These are phyloP conservation scores for Russula foetens DNA, from an alignment of 768 basidiomycete genomes.

Conservation along the genomic window DNA sequence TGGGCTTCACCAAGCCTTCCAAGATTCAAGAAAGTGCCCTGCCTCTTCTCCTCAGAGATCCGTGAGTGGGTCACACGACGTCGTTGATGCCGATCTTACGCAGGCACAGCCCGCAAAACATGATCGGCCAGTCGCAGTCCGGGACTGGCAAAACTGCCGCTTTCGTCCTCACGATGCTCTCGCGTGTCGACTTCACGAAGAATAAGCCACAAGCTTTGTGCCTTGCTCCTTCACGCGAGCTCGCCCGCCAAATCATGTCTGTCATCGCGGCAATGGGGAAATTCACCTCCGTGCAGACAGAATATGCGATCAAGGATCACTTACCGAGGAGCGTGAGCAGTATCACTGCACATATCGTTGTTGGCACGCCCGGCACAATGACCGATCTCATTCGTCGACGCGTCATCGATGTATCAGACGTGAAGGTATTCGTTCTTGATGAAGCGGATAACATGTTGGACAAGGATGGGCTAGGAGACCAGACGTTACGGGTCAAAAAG, in stretches of 20 bases:
- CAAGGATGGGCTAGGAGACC: constrained; percentile 88
- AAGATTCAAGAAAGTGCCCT: constrained; percentile 98
- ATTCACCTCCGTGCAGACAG: constrained; percentile 86
- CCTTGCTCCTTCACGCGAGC: constrained; percentile 94
- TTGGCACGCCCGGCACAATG: constrained; percentile 96
- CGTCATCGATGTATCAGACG: constrained; percentile 68
- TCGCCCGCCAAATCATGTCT: constrained; percentile 96
- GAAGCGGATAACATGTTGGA: constrained; percentile 99
- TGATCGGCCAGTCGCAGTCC: constrained; percentile 99
- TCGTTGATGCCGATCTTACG: constrained; percentile 1
- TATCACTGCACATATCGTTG: constrained; percentile 83
- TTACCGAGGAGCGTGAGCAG: constrained; percentile 54
- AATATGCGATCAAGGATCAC: constrained; percentile 91
- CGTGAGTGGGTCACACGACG: constrained; percentile 43
- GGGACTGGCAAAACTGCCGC: constrained; percentile 99
- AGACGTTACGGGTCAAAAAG: constrained; percentile 92
- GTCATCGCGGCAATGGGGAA: constrained; percentile 93
- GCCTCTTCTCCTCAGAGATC: constrained; percentile 81
- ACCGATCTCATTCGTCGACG: constrained; percentile 71
- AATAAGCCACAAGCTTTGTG: constrained; percentile 93
- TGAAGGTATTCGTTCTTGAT: constrained; percentile 93
- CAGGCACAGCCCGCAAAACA: constrained; percentile 79
- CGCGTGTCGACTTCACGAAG: constrained; percentile 77
- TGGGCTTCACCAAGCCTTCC: constrained; percentile 96
- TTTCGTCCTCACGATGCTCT: constrained; percentile 95